phyloP scores from a whole-genome alignment of 1,284 basidiomycete genomes.

The Ceratobasidium sp. region DNA sequence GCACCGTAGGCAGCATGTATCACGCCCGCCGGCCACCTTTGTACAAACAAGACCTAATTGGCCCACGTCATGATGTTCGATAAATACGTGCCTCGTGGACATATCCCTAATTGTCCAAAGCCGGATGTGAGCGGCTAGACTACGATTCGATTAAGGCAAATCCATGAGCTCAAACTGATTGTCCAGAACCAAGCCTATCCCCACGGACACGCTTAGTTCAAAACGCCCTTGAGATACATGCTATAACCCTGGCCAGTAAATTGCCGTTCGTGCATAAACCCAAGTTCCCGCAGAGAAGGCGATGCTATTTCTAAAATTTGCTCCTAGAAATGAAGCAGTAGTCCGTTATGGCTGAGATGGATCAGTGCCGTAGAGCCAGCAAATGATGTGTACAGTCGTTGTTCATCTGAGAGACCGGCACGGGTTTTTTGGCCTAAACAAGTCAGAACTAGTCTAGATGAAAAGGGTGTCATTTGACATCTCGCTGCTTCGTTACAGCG shows the following conservation, averaged over 20 bases:
- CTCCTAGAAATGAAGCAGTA: neutral
- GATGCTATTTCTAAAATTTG: neutral
- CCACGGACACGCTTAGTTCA: neutral
- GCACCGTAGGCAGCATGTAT: neutral
- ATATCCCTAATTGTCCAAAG: neutral
- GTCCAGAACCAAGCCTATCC: neutral
- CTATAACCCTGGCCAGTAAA: neutral
- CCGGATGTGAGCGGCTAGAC: neutral
- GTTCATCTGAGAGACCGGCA: neutral
- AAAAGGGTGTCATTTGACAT: neutral
- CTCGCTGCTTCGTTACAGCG: neutral
- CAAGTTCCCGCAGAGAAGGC: neutral
- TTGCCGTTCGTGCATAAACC: neutral
- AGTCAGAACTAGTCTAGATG: neutral
- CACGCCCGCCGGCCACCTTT: neutral
- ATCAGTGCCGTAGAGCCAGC: neutral
- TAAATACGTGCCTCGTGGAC: neutral
- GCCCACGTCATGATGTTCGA: slow-evolving; percentile 21
- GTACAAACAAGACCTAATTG: neutral
- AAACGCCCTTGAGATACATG: slow-evolving; percentile 1
- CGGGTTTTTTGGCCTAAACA: neutral
- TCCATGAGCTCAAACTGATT: neutral
- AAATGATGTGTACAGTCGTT: neutral
- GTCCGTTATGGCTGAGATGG: neutral
- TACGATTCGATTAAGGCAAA: neutral